These are phyloP conservation scores for Pittosporum tobira DNA, from an alignment of 129 eudicot genomes.

Conservation along the genomic window DNA sequence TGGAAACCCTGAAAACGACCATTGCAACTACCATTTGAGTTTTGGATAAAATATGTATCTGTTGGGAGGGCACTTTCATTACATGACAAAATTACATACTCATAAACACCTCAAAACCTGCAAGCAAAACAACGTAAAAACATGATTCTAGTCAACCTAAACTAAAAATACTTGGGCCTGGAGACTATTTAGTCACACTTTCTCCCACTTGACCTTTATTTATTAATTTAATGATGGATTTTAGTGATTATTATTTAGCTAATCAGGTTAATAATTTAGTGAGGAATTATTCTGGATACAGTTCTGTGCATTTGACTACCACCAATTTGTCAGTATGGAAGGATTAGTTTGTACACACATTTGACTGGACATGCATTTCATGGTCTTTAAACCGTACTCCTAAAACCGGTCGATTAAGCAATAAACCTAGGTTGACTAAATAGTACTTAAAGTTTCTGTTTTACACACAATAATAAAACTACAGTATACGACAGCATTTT, in stretches of 20 bases:
- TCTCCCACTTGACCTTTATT: background rate
- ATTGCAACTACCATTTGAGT: background rate
- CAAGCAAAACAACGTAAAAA: no score
- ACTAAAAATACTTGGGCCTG: no score
- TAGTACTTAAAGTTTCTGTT: background rate
- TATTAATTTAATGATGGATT: background rate
- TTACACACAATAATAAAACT: background rate
- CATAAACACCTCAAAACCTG: constrained; percentile 36
- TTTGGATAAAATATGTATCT: no score
- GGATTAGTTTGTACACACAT: background rate
- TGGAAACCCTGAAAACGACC: background rate
- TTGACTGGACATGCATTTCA: background rate
- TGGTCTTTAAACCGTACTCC: background rate
- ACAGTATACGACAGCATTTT: background rate
- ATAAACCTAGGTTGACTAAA: background rate
- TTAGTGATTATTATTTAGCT: constrained; percentile 4
- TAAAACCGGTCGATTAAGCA: no score
- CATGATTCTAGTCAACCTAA: no score
- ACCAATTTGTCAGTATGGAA: constrained; percentile 8
- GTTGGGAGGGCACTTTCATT: no score
- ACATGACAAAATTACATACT: constrained; percentile 31
- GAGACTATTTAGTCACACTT: no score
- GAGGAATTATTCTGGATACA: no score
- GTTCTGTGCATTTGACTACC: background rate
- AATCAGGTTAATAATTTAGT: background rate